These are phyloP conservation scores for Isoetes taiwanensis DNA, from an alignment of 75 land plant species.

Conservation along the genomic window DNA sequence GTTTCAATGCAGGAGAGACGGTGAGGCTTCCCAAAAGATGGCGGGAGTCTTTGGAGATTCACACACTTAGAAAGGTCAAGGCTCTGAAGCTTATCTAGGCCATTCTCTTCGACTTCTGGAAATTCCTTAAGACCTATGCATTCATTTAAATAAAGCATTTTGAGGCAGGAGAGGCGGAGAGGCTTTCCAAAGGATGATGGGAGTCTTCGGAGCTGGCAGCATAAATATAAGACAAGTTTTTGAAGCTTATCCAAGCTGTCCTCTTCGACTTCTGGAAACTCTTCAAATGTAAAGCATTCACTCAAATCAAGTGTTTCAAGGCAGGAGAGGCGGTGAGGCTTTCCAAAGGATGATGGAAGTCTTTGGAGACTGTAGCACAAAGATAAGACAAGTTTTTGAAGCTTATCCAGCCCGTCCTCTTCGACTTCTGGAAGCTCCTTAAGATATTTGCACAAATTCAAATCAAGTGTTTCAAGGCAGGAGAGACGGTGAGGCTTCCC, in stretches of 20 bases:
- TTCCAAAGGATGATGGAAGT: not conserved
- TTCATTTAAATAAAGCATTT: no score
- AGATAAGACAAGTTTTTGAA: not conserved
- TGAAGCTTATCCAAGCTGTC: no score
- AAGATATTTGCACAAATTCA: not conserved
- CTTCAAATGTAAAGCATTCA: no score
- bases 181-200: no score
- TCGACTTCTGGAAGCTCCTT: not conserved
- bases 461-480: not conserved
- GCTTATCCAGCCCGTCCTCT: not conserved
- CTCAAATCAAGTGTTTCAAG: no score
- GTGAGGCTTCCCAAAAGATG: not conserved
- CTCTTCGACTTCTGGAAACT: no score
- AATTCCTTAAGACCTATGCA: no score
- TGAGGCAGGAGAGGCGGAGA: no score
- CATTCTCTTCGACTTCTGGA: no score
- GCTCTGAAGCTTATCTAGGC: not conserved
- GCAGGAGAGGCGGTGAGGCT: no score
- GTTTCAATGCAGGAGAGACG: not conserved
- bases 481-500: not conserved
- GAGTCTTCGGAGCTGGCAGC: no score
- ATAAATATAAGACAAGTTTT: no score
- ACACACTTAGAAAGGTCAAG: not conserved
- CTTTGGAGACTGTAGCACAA: not conserved
- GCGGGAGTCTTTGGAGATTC: not conserved